Evolutionary conservation across 805 yeast genomes (phyloP), one percentile per base, ranked within the genome.

Genomic region (Candida namnaoensis): DNA sequence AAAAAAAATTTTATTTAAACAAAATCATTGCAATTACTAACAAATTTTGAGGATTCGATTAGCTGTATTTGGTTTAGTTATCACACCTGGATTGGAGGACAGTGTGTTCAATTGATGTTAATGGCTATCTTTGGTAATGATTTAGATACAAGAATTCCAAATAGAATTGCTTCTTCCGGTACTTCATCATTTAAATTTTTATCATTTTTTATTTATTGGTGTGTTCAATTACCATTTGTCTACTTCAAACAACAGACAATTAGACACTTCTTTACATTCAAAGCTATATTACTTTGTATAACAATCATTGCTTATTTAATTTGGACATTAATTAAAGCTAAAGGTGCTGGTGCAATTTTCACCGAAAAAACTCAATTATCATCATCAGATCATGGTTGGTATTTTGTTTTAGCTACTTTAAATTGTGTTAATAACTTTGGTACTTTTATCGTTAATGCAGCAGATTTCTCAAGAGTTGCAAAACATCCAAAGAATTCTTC

Each of bases 381-480:
- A 7, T 12, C 12, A 30, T 5, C 5, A 5, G 82, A 63, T 3
- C 74, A 80, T 48, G 88, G 76, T 25, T 88, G 97, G 97, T 87
- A 85, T 1, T 87, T 87, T 56, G 75, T 88, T 41, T 71, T 72
- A 50, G 76, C 91, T 5, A 69, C 80, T 30, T 84, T 88, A 95
- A 82, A 80, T 62, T 72, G 88, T 19, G 65, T 88, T 47, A 85
- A 93, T 26, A 88, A 87, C 63, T 88, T 88, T 56, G 93, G 95
- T 5, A 83, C 96, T n/a, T 71, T 88, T 53, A 83, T 88, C 54
- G 74, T 83, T 41, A 88, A 88, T 63, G 85, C 93, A 13, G 95
- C 96, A 2, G 96, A 88, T 67, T 88, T 88, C 61, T 73, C 95
- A 25, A 76, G 96, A 61, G 81, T 87, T 63, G 83, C 95, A 10